These are phyloP conservation scores for Davidsoniella eucalypti DNA, from an alignment of 2,329 filamentous ascomycete species.

Conservation along the genomic window DNA sequence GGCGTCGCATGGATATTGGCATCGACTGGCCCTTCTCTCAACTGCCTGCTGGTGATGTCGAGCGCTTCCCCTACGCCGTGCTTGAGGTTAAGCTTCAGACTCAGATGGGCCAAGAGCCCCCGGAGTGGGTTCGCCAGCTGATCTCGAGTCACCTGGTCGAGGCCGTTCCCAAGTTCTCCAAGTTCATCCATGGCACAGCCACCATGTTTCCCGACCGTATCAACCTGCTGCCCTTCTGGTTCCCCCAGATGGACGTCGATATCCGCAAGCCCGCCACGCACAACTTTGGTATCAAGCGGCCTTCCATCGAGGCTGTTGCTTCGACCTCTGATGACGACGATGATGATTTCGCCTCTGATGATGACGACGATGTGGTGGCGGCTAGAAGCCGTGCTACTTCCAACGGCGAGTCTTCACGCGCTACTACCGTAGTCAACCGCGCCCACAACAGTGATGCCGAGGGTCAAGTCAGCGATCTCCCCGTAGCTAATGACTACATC, in stretches of 20 bases:
- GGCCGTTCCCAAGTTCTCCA: conserved; percentile 97
- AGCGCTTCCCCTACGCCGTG: conserved; percentile 88
- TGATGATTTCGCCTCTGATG: conserved; percentile 52
- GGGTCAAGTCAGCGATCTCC: conserved; percentile 55
- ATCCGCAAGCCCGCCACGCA: conserved; percentile 85
- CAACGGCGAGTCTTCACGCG: conserved; percentile 2
- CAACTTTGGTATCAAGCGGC: conserved; percentile 77
- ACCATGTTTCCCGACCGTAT: conserved; percentile 76
- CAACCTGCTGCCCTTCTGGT: conserved; percentile 86
- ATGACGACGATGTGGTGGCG: conserved; percentile 27
- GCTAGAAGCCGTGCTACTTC: neutral
- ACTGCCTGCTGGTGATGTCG: conserved; percentile 66
- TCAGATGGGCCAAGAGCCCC: conserved; percentile 83
- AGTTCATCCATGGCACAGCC: conserved; percentile 93
- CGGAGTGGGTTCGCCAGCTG: conserved; percentile 89
- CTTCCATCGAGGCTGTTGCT: conserved; percentile 39
- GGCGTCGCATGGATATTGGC: conserved; percentile 93
- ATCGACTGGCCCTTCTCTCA: conserved; percentile 92
- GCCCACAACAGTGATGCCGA: conserved; percentile 46
- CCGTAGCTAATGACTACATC: conserved; percentile 49
- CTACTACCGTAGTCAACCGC: conserved; percentile 13
- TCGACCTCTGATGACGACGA: conserved; percentile 62
- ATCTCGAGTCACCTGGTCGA: conserved; percentile 90
- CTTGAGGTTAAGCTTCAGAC: conserved; percentile 97
- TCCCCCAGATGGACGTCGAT: conserved; percentile 95